These are phyloP conservation scores for Penicillium argentinense DNA, from an alignment of 495 filamentous ascomycete genomes.

Conservation along the genomic window DNA sequence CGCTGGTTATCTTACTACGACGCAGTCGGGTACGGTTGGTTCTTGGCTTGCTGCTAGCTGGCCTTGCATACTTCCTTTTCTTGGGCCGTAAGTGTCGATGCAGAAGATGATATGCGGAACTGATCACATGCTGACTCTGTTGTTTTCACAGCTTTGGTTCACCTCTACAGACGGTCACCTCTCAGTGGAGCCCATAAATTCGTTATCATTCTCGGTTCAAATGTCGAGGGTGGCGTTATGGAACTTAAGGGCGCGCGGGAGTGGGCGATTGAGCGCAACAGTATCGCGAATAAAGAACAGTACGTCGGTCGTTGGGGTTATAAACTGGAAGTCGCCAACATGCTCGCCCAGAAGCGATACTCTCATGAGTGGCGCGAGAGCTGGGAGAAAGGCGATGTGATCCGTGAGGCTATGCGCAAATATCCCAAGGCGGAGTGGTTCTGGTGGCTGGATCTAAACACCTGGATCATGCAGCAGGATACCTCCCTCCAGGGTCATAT, in stretches of 20 bases:
- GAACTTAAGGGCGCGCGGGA: slow-evolving; percentile 97
- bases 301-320: slow-evolving; percentile 92
- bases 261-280: slow-evolving; percentile 98
- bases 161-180: slow-evolving; percentile 54
- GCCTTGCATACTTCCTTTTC: slow-evolving; percentile 63
- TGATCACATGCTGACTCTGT: background rate
- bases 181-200: slow-evolving; percentile 86
- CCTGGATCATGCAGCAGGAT: slow-evolving; percentile 95
- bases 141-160: slow-evolving; percentile 29
- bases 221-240: slow-evolving; percentile 96
- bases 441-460: slow-evolving; percentile 99
- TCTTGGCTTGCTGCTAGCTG: slow-evolving; percentile 57
- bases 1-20: slow-evolving; percentile 42
- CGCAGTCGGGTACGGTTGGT: slow-evolving; percentile 61
- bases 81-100: slow-evolving; percentile 40
- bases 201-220: slow-evolving; percentile 91
- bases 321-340: slow-evolving; percentile 92
- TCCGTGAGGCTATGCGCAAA: slow-evolving; percentile 87
- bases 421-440: slow-evolving; percentile 98
- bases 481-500: slow-evolving; percentile 89
- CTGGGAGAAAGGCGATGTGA: slow-evolving; percentile 98
- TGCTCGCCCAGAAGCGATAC: slow-evolving; percentile 98
- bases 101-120: background rate
- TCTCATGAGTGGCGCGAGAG: slow-evolving; percentile 99
- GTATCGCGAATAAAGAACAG: slow-evolving; percentile 87